A percentile compares a stretch with the other conserved stretches of the same genome.
phyloP scores from a whole-genome alignment of 441 rosid species.

The Brassica hybrid region DNA sequence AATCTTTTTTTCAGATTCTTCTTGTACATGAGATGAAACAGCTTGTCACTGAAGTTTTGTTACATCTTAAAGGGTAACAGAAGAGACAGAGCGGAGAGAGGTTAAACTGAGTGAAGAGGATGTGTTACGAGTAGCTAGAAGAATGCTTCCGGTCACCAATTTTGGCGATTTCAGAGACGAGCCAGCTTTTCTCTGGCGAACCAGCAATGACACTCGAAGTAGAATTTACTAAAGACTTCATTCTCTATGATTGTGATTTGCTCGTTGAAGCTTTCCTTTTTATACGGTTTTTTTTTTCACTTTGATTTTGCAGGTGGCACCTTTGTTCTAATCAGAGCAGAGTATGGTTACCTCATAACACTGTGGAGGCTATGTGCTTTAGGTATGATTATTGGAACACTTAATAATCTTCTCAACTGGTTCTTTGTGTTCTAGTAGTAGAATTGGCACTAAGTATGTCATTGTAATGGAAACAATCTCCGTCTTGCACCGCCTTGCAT shows the following conservation, averaged over 20 bases:
- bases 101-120: slow-evolving; percentile 74
- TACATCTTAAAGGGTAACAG: slow-evolving; percentile 47
- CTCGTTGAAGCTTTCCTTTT: background rate
- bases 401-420: background rate
- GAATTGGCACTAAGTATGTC: slow-evolving; percentile 1
- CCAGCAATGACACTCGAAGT: slow-evolving; percentile 86
- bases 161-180: slow-evolving; percentile 66
- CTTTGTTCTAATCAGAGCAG: slow-evolving; percentile 90
- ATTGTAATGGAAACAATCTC: slow-evolving; percentile 45
- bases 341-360: slow-evolving; percentile 83
- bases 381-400: slow-evolving; percentile 47
- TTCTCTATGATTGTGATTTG: slow-evolving; percentile 4
- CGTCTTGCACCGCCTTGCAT: too few species aligned
- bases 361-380: slow-evolving; percentile 73
- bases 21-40: background rate
- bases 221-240: slow-evolving; percentile 2
- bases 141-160: slow-evolving; percentile 76
- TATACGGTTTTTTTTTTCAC: too few species aligned
- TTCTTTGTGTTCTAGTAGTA: background rate
- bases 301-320: slow-evolving; percentile 60
- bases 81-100: slow-evolving; percentile 44
- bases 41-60: slow-evolving; percentile 14
- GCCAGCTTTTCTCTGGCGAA: slow-evolving; percentile 91
- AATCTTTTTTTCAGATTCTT: background rate
- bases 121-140: slow-evolving; percentile 61